Evolutionary conservation across 345 rosid genomes (phyloP).

Genomic region (Lagerstroemia speciosa): DNA sequence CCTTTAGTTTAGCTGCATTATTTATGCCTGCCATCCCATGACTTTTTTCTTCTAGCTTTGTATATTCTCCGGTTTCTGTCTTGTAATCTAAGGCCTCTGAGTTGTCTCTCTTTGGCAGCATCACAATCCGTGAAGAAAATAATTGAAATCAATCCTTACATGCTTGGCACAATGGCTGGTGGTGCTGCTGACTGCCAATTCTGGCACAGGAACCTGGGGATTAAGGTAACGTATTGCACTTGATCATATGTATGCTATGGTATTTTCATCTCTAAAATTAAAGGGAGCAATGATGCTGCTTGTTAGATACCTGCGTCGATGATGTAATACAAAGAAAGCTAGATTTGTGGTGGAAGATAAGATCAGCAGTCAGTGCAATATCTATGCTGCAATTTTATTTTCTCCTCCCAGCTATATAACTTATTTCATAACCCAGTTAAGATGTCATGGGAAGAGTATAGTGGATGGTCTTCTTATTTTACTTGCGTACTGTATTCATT

Average conservation of each 20-base stretch:
- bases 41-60: too few relatives aligned
- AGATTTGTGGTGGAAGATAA: neutral
- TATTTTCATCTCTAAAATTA: too few relatives aligned
- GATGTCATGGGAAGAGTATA: neutral
- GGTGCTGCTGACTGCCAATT: slow-evolving; percentile 98
- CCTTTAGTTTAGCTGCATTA: neutral
- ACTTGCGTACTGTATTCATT: too few relatives aligned
- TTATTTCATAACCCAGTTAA: neutral
- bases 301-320: neutral
- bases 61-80: neutral
- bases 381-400: neutral
- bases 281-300: neutral
- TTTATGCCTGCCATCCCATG: neutral
- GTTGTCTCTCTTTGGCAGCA: slow-evolving; percentile 29
- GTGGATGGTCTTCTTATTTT: neutral
- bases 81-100: neutral
- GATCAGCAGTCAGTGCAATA: neutral
- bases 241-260: neutral
- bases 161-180: slow-evolving; percentile 98
- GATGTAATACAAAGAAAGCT: neutral
- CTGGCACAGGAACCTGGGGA: slow-evolving; percentile 93
- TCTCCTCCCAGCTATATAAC: neutral
- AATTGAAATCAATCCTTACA: slow-evolving; percentile 87
- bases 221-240: slow-evolving; percentile 46
- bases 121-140: slow-evolving; percentile 89